phyloP scores from a whole-genome alignment of 2,329 filamentous ascomycete genomes.

The Penicillium crustosum region DNA sequence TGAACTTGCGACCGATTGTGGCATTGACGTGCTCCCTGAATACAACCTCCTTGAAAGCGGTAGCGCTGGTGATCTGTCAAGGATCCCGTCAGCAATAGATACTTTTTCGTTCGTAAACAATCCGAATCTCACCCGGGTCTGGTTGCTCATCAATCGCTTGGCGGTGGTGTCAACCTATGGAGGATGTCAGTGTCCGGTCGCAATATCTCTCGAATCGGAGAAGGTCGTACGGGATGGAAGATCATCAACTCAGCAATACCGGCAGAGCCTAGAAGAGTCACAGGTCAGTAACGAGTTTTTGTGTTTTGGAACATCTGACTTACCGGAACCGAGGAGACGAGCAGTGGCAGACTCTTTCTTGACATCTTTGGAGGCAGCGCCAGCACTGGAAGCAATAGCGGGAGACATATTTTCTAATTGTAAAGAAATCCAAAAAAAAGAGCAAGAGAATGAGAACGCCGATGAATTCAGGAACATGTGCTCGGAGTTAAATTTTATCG shows the following conservation, averaged over 20 bases:
- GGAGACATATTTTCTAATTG: slow-evolving; percentile 56
- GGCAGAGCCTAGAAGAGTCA: slow-evolving; percentile 66
- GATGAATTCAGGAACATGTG: slow-evolving; percentile 21
- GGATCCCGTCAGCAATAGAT: slow-evolving; percentile 5
- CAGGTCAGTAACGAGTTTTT: slow-evolving; percentile 12
- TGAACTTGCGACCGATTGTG: slow-evolving; percentile 71
- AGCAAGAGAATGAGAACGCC: slow-evolving; percentile 14
- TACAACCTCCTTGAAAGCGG: slow-evolving; percentile 82
- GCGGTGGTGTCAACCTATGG: slow-evolving; percentile 90
- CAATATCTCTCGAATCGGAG: background rate
- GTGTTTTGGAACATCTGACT: slow-evolving; percentile 17
- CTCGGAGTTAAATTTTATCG: slow-evolving; percentile 26
- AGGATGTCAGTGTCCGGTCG: slow-evolving; percentile 23
- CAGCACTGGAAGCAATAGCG: slow-evolving; percentile 37
- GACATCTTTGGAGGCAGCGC: slow-evolving; percentile 57
- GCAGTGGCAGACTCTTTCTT: slow-evolving; percentile 89
- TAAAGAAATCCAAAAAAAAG: slow-evolving; percentile 2
- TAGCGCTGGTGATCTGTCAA: slow-evolving; percentile 54
- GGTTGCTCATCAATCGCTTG: slow-evolving; percentile 99
- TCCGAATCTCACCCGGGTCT: slow-evolving; percentile 61
- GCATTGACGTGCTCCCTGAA: slow-evolving; percentile 86
- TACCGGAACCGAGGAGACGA: slow-evolving; percentile 88
- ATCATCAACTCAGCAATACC: slow-evolving; percentile 90
- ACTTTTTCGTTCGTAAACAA: slow-evolving; percentile 1
- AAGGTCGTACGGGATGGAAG: slow-evolving; percentile 74